Percentiles rank a stretch among this genome's conserved stretches.
Conservation (phyloP, 345 rosid species). For the Pistacia integerrima region DNA sequence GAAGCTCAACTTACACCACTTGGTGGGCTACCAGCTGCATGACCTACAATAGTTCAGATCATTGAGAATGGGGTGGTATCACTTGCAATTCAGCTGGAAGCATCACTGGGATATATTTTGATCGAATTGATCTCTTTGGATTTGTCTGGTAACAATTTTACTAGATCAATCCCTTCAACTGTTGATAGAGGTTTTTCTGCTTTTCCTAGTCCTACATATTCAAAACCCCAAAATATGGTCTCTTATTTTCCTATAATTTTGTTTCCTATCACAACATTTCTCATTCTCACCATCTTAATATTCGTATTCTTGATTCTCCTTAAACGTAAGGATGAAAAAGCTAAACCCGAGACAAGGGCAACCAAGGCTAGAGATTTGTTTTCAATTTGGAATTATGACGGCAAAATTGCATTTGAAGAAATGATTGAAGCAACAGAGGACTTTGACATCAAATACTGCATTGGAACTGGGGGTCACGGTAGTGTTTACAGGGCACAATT, state of each 20-base stretch:
- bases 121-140: too few relatives aligned
- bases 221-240: not conserved
- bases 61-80: too few relatives aligned
- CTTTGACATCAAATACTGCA: slow-evolving; percentile 20
- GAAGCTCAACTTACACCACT: not conserved
- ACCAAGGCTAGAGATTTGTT: slow-evolving; percentile 1
- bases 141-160: not conserved
- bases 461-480: slow-evolving; percentile 15
- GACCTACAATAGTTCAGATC: too few relatives aligned
- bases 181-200: too few relatives aligned
- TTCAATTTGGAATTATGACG: slow-evolving; percentile 18
- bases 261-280: not conserved
- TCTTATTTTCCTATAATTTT: not conserved
- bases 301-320: not conserved
- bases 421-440: slow-evolving; percentile 20
- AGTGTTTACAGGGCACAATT: not conserved
- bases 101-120: not conserved
- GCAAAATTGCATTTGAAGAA: slow-evolving; percentile 16
- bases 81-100: too few relatives aligned
- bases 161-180: not conserved
- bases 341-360: not conserved
- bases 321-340: not conserved
- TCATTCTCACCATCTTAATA: not conserved
- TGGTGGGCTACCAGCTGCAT: not conserved
- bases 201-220: not conserved